Base-by-base conservation (phyloP, 352 stramenopile species). In the Plasmopara viticola region DNA sequence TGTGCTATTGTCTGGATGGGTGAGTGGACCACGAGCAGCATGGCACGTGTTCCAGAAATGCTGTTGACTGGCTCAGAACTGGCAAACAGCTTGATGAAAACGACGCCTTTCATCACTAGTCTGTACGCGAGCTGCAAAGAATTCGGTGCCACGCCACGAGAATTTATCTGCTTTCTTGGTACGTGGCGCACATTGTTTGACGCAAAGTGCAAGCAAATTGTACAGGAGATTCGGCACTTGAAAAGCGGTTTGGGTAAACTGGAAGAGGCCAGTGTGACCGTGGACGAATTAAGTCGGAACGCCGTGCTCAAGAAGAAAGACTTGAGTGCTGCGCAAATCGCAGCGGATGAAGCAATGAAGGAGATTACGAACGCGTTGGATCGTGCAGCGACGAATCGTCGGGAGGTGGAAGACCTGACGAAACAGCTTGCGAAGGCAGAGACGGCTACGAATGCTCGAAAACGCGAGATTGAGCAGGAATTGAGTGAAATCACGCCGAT, bases 1-100 rank as follows among this genome's bases (percentile, higher is more conserved):
- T 98, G 90, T 51, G 61, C 78, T 13, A 94, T 97, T 41, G 74
- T 95, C 0, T 98, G 94, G 94, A 96, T 98, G 65, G 94, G 89
- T 0, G 80, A 96, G 52, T 98, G 93, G 93, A 82, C 70, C 17
- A 31, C 59, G 0, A 53, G 54, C 15, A 94, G 77, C 25, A 80
- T 97, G 70, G 72, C 76, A 37, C 61, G 72, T 15, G 58, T 98
- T 0, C 90, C 91, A 2, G 72, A 87, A 34, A 61, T 93, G 13
- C 43, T 94, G 13, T 33, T 94, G 5, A 65, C 56, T 0, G 77
- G 76, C 2, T 81, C 66, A 0, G 74, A 90, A 20, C 66, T 93
- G 0, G 64, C 76, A 0, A 74, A 85, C 5, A 79, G 75, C 44
- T 53, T 90, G 1, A 62, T 65, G 0, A 79, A 77, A 54, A 87